Evolutionary conservation across 257 asterid species (phyloP).

Genomic region (Nicotiana undulata): DNA sequence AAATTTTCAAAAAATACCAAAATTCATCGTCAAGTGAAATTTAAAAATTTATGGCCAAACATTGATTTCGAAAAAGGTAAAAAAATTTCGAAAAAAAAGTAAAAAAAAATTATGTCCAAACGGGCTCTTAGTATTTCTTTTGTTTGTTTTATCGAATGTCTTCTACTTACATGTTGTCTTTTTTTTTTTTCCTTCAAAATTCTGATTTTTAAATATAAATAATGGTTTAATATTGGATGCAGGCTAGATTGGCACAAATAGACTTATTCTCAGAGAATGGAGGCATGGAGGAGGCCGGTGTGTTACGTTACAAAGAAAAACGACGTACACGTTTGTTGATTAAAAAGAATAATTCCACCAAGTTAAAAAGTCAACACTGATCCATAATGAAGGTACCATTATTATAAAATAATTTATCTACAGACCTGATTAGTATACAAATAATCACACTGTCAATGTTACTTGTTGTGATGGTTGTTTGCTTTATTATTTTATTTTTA

Average conservation of each 20-base stretch:
- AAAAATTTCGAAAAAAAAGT: too few relatives aligned
- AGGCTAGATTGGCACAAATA: constrained; percentile 73
- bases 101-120: too few relatives aligned
- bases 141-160: neutral
- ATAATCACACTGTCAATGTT: neutral
- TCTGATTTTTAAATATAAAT: too few relatives aligned
- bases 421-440: neutral
- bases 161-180: neutral
- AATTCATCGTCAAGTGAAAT: too few relatives aligned
- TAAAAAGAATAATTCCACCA: constrained; percentile 70
- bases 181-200: neutral
- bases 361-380: constrained; percentile 79
- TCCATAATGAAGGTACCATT: constrained; percentile 60
- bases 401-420: neutral
- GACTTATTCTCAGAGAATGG: constrained; percentile 68
- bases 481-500: neutral
- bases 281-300: constrained; percentile 70
- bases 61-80: too few relatives aligned
- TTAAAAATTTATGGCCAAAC: too few relatives aligned
- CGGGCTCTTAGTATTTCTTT: too few relatives aligned
- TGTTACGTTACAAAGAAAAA: constrained; percentile 65
- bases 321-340: constrained; percentile 54
- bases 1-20: too few relatives aligned
- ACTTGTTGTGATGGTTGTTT: neutral
- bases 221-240: constrained; percentile 13